Percentiles rank a stretch among this genome's conserved stretches.
Conservation (phyloP, 1,284 basidiomycete genomes). For the Ustilago loliicola region DNA sequence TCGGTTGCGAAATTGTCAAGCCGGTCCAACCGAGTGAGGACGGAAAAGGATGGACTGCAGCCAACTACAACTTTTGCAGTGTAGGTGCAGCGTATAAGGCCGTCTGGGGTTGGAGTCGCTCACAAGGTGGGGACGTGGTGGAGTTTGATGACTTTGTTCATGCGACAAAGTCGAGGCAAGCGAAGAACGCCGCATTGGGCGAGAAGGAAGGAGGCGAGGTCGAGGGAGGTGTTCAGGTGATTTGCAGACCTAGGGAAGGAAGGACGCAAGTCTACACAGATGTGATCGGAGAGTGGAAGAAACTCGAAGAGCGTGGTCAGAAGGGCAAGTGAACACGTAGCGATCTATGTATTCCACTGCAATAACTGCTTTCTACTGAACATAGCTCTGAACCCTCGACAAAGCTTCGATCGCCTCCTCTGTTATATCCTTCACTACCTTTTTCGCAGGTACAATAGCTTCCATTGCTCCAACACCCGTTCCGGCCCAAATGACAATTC, state of each 20-base stretch:
- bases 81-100: constrained; percentile 68
- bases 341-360: background rate
- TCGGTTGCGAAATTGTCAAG: constrained; percentile 72
- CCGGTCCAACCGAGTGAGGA: constrained; percentile 51
- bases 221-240: constrained; percentile 45
- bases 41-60: constrained; percentile 29
- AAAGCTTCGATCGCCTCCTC: constrained; percentile 44
- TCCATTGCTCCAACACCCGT: constrained; percentile 63
- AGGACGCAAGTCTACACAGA: constrained; percentile 39
- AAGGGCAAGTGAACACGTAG: constrained; percentile 2
- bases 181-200: constrained; percentile 14
- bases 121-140: constrained; percentile 12
- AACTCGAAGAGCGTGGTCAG: constrained; percentile 41
- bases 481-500: constrained; percentile 67
- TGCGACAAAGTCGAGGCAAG: constrained; percentile 31
- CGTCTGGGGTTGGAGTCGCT: constrained; percentile 58
- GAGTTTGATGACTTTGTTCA: constrained; percentile 56
- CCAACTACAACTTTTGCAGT: constrained; percentile 66
- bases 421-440: constrained; percentile 54
- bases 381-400: constrained; percentile 22
- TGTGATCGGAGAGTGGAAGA: constrained; percentile 44
- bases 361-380: constrained; percentile 16
- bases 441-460: constrained; percentile 47
- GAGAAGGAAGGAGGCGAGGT: constrained; percentile 7
- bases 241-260: constrained; percentile 22